Conservation (phyloP, 2,329 filamentous ascomycete genomes). For the Stylonectria norvegica region DNA sequence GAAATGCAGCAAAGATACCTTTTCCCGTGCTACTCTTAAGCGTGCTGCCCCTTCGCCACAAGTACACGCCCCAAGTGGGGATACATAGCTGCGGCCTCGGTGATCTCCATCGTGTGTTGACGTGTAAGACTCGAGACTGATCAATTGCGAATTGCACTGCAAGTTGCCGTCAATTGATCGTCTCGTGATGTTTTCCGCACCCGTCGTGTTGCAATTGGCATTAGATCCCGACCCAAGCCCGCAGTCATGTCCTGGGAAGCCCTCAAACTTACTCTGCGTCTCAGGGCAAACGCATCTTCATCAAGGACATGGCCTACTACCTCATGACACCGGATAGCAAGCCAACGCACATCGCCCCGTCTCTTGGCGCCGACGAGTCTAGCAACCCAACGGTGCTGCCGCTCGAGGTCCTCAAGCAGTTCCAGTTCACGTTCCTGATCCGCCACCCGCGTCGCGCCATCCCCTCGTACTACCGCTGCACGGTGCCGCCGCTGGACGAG, state of each 20-base stretch:
- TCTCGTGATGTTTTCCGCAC: too few species aligned
- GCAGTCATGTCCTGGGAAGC: not conserved
- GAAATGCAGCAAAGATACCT: too few species aligned
- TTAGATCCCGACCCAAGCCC: not conserved
- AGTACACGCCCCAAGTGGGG: too few species aligned
- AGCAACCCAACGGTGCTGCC: constrained; percentile 86
- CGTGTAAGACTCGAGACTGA: too few species aligned
- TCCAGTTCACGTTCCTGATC: constrained; percentile 96
- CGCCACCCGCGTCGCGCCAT: constrained; percentile 90
- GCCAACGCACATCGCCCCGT: constrained; percentile 70
- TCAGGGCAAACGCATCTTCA: constrained; percentile 87
- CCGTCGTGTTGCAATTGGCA: not conserved
- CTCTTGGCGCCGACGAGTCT: constrained; percentile 64
- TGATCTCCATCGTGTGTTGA: too few species aligned
- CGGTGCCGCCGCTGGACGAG: constrained; percentile 77
- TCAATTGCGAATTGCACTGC: too few species aligned
- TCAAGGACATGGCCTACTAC: constrained; percentile 98
- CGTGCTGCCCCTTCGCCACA: too few species aligned
- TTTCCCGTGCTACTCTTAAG: too few species aligned
- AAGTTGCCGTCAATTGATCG: too few species aligned
- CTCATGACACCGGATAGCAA: constrained; percentile 72
- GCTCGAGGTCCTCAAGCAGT: constrained; percentile 66
- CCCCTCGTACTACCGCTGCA: constrained; percentile 93
- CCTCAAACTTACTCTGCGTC: constrained; percentile 26
- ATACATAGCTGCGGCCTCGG: too few species aligned